Conservation (phyloP, 495 filamentous ascomycete species). For the Mytilinidion resinicola region DNA sequence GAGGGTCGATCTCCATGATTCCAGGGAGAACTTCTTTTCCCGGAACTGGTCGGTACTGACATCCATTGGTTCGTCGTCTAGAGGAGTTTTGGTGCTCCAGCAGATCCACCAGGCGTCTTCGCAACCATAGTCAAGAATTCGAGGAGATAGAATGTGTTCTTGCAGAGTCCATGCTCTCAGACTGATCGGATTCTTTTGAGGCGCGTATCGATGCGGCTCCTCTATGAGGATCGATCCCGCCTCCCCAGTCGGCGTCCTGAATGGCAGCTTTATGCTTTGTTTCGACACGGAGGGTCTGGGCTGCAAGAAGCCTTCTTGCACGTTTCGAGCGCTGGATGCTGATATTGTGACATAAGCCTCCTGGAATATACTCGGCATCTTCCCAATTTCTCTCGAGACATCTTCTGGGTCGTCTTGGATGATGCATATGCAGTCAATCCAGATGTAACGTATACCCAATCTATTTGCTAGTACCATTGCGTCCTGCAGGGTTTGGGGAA, state of each 20-base stretch:
- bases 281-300: not conserved
- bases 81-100: not conserved
- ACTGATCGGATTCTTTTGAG: constrained; percentile 19
- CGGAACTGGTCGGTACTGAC: not conserved
- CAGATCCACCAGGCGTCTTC: constrained; percentile 8
- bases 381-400: not conserved
- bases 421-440: constrained; percentile 7
- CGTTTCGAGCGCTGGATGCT: constrained; percentile 8
- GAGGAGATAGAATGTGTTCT: constrained; percentile 26
- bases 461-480: not conserved
- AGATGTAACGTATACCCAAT: constrained; percentile 5
- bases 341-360: constrained; percentile 7
- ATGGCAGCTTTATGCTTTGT: not conserved
- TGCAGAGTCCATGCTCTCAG: constrained; percentile 28
- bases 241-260: not conserved
- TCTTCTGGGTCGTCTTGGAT: constrained; percentile 1
- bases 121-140: constrained; percentile 21
- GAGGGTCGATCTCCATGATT: constrained; percentile 8
- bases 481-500: constrained; percentile 1
- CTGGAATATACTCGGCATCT: constrained; percentile 2
- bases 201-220: not conserved
- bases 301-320: constrained; percentile 9
- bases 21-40: not conserved
- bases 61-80: not conserved
- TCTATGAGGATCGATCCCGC: constrained; percentile 3